Conservation (phyloP, 2,329 filamentous ascomycete species). For the Apiospora saccharicola region DNA sequence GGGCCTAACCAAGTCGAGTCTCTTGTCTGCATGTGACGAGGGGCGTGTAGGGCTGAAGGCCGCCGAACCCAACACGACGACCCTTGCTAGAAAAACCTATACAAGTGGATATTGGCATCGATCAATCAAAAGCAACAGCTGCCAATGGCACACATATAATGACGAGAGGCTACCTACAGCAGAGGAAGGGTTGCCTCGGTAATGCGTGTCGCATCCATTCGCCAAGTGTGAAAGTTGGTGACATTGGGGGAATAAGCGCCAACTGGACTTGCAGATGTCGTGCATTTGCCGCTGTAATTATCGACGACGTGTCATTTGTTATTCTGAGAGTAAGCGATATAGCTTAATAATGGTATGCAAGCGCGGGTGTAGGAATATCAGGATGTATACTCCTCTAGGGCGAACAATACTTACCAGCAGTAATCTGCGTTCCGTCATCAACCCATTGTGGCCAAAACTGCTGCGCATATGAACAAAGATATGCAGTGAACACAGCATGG, state of each 20-base stretch:
- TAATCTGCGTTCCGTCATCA: not conserved
- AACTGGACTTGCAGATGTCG: constrained; percentile 3
- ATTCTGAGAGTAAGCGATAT: not conserved
- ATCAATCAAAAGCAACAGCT: not conserved
- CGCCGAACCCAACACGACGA: not conserved
- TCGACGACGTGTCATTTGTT: not conserved
- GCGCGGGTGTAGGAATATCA: not conserved
- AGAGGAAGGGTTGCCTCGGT: not conserved
- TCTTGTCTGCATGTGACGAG: not conserved
- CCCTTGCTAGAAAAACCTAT: not conserved
- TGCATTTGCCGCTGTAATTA: constrained; percentile 3
- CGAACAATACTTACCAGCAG: not conserved
- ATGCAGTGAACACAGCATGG: not conserved
- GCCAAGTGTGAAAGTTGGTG: not conserved
- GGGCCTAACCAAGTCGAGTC: not conserved
- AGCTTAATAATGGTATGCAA: constrained; percentile 11
- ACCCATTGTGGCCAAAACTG: constrained; percentile 5
- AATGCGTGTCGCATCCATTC: constrained; percentile 1
- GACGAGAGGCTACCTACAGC: not conserved
- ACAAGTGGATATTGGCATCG: not conserved
- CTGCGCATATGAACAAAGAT: constrained; percentile 13
- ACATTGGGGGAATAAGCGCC: constrained; percentile 8
- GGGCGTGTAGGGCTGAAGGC: constrained; percentile 12
- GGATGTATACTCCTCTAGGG: not conserved
- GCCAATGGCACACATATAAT: not conserved